Percentiles rank a stretch among this genome's conserved stretches.
These are phyloP conservation scores for Pythium apleroticum DNA, from an alignment of 352 stramenopile species.

Conservation along the genomic window DNA sequence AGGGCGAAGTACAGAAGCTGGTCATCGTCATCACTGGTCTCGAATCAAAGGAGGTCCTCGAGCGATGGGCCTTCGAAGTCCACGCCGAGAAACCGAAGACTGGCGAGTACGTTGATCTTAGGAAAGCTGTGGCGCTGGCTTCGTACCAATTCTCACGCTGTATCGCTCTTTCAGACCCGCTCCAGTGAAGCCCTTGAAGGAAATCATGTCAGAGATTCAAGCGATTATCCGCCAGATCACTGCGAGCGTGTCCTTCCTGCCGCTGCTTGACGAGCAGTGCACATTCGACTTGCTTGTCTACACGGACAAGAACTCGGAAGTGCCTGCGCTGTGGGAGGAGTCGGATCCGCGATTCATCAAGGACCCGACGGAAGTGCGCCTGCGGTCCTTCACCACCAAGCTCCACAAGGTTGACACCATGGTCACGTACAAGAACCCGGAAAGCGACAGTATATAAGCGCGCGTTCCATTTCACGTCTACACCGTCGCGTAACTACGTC, in stretches of 20 bases:
- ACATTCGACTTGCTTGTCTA: slow-evolving; percentile 99
- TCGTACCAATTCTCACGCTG: background rate
- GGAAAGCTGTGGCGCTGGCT: background rate
- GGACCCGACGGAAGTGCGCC: slow-evolving; percentile 96
- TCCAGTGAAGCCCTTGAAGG: slow-evolving; percentile 79
- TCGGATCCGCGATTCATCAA: slow-evolving; percentile 98
- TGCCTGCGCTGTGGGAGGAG: slow-evolving; percentile 97
- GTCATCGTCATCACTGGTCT: slow-evolving; percentile 98
- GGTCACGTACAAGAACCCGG: slow-evolving; percentile 96
- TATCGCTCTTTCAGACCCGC: slow-evolving; percentile 25
- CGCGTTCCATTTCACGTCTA: slow-evolving; percentile 15
- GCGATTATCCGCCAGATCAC: slow-evolving; percentile 99
- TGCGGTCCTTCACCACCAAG: slow-evolving; percentile 98
- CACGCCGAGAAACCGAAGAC: slow-evolving; percentile 56
- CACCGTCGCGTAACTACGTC: slow-evolving; percentile 19
- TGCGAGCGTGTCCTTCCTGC: slow-evolving; percentile 98
- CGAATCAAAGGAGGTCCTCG: slow-evolving; percentile 95
- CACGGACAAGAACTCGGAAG: slow-evolving; percentile 95
- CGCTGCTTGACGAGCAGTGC: slow-evolving; percentile 97
- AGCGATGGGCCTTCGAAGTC: slow-evolving; percentile 99
- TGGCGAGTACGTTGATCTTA: slow-evolving; percentile 24
- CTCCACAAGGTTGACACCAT: slow-evolving; percentile 98
- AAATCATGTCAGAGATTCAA: slow-evolving; percentile 99
- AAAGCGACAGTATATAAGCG: slow-evolving; percentile 66
- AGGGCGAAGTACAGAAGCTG: slow-evolving; percentile 95